Evolutionary conservation across 1,139 yeast species (phyloP), one percentile per base, ranked within the genome.

Genomic region (Suzukiozyma palmioleophila): DNA sequence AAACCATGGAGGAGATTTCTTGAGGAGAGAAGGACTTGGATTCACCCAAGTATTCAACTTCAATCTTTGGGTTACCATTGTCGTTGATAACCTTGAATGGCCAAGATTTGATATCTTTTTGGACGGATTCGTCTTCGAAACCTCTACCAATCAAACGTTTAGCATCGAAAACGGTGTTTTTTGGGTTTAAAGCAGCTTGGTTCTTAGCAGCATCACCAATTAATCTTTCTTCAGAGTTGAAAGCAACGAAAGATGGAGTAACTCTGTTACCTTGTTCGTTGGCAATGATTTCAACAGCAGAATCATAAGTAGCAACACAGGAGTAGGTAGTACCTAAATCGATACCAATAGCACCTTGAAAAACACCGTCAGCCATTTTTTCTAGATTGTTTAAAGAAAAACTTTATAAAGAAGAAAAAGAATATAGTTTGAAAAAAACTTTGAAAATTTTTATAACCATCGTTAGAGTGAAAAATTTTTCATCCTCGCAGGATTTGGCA

Each of bases 301-400:
- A 85, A 76, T 78, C 95, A 77, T 78, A 87, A 75, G 88, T 86
- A 63, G 97, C 97, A 57, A 89, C 97, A 84, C 97, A 89, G 52
- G 97, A 89, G 86, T 90, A 87, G 57, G 96, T 87, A 63, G 97
- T 89, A 82, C 97, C 97, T 77, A 88, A 84, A 84, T 88, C 96
- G 88, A 90, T 90, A 79, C 98, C 97, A 78, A 90, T 89, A 77
- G 97, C 97, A 83, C 96, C 96, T 83, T 90, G 95, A 86, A 86
- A 90, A 79, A 90, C 95, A 85, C 96, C 96, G 83, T 90, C 97
- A 83, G 90, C 87, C 90, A 84, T 84, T 69, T 69, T 78, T 36
- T 30, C 43, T 50, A 42, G 46, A 39, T 42, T 40, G 39, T 44
- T 40, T 45, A 26, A 36, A 36, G 37, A 33, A 44, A 43, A 45